Evolutionary conservation across 768 basidiomycete species (phyloP).

Genomic region (Agrocybe pediades): DNA sequence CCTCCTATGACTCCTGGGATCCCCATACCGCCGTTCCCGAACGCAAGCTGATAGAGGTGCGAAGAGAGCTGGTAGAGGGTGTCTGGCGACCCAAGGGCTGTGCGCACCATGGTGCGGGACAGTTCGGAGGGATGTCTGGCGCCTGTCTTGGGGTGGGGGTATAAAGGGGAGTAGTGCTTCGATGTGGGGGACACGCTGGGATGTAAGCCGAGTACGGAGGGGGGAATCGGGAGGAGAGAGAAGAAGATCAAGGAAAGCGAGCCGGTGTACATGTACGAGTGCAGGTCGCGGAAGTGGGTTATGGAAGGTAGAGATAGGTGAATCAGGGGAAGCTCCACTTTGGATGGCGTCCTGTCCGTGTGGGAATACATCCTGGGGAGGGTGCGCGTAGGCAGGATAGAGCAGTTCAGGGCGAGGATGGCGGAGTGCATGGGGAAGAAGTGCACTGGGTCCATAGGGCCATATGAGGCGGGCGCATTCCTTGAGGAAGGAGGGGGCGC

Average conservation of each 20-base stretch:
- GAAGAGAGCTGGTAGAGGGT: conserved; percentile 57
- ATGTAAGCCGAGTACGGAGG: conserved; percentile 44
- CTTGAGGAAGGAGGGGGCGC: conserved; percentile 52
- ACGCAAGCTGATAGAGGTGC: conserved; percentile 51
- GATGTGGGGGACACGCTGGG: no score
- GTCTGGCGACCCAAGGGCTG: conserved; percentile 48
- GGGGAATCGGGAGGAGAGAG: conserved; percentile 61
- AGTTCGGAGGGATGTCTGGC: conserved; percentile 46
- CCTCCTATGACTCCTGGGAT: no score
- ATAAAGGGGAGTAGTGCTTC: no score
- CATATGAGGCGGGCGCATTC: conserved; percentile 50
- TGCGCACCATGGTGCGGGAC: no score
- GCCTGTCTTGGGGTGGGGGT: conserved; percentile 10
- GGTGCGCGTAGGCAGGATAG: conserved; percentile 55
- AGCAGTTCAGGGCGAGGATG: conserved; percentile 61
- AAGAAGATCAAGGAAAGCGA: conserved; percentile 59
- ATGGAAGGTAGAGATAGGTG: conserved; percentile 73
- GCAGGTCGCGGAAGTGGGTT: conserved; percentile 64
- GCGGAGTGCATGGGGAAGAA: conserved; percentile 66
- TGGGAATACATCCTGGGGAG: conserved; percentile 17
- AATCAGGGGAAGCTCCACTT: conserved; percentile 62
- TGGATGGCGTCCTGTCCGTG: conserved; percentile 26
- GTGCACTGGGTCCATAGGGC: conserved; percentile 41
- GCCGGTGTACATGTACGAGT: conserved; percentile 70
- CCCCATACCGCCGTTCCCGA: no score